These are phyloP conservation scores for Fusarium metavorans DNA, from an alignment of 2,329 filamentous ascomycete genomes.

Conservation along the genomic window DNA sequence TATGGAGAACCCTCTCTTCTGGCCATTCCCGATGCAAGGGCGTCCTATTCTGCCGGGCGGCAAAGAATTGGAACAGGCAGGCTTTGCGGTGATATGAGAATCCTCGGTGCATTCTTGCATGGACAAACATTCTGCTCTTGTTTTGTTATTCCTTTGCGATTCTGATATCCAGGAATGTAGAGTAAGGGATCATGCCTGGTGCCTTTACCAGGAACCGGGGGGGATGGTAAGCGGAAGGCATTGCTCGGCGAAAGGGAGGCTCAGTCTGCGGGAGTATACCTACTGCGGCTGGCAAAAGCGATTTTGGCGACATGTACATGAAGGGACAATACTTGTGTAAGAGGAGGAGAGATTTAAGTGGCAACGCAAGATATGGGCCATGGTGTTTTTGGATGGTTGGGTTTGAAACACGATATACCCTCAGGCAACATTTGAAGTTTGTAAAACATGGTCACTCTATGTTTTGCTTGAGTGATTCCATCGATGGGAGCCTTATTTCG, in stretches of 20 bases:
- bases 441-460: neutral
- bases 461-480: neutral
- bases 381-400: neutral
- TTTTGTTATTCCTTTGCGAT: neutral
- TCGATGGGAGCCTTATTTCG: neutral
- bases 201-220: slow-evolving; percentile 20
- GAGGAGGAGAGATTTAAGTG: neutral
- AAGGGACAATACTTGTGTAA: neutral
- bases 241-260: slow-evolving; percentile 21
- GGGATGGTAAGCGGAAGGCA: slow-evolving; percentile 1
- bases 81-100: slow-evolving; percentile 56
- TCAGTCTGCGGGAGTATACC: slow-evolving; percentile 8
- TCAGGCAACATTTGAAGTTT: neutral
- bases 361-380: neutral
- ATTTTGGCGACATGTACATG: neutral
- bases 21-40: slow-evolving; percentile 72
- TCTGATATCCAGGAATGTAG: neutral
- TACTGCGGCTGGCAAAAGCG: slow-evolving; percentile 7
- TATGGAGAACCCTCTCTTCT: slow-evolving; percentile 68
- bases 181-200: neutral
- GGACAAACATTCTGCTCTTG: neutral
- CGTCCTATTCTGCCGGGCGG: slow-evolving; percentile 65
- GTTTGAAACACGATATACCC: slow-evolving; percentile 1
- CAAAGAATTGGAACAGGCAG: slow-evolving; percentile 61
- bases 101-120: neutral